phyloP scores from a whole-genome alignment of 768 basidiomycete genomes.

The Mycena latifolia region DNA sequence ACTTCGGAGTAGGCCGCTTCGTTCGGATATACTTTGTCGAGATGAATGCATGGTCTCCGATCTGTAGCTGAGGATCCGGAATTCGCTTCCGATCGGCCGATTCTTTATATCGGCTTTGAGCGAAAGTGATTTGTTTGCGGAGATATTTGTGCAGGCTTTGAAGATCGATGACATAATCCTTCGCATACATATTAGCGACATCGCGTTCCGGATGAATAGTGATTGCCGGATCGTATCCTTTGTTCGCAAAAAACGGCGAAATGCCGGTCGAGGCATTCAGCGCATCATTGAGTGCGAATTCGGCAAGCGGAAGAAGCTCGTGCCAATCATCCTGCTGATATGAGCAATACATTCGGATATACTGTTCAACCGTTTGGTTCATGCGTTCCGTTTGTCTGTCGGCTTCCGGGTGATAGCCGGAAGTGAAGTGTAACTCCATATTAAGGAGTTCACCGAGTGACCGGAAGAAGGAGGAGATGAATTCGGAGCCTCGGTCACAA shows the following conservation, averaged over 20 bases:
- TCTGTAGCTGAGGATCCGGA: not conserved
- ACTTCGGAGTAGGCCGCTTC: no score
- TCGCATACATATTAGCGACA: no score
- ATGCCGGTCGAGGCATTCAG: constrained; percentile 39
- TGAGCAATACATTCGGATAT: no score
- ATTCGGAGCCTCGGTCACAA: no score
- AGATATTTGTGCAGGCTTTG: constrained; percentile 37
- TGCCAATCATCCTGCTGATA: constrained; percentile 45
- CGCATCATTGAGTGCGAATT: constrained; percentile 46
- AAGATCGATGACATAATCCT: constrained; percentile 36
- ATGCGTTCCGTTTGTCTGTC: no score
- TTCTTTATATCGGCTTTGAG: constrained; percentile 20
- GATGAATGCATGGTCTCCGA: no score
- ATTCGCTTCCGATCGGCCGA: not conserved
- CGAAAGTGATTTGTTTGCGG: constrained; percentile 30
- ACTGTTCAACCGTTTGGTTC: no score
- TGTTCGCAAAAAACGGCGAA: constrained; percentile 45
- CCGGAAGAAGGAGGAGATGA: no score
- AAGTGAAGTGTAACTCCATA: no score
- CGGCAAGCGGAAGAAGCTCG: constrained; percentile 37
- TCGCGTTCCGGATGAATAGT: constrained; percentile 34
- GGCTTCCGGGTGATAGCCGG: no score
- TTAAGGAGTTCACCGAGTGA: no score
- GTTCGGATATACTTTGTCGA: no score
- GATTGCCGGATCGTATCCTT: constrained; percentile 42